Evolutionary conservation across 345 rosid species (phyloP).

Genomic region (Excoecaria agallocha): DNA sequence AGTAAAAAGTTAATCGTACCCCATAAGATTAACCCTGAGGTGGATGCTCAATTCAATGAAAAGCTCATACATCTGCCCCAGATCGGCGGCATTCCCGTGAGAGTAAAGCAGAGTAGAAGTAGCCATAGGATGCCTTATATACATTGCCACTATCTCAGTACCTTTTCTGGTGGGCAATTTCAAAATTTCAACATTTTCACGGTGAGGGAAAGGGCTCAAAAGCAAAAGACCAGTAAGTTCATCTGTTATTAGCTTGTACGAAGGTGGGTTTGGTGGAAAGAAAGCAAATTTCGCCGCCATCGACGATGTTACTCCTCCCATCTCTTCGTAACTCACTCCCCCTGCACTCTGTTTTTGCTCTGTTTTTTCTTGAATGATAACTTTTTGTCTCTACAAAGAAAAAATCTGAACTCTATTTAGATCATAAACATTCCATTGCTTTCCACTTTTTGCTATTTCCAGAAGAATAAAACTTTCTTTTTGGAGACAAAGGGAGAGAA

Average conservation of each 20-base stretch:
- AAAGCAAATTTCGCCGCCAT: conserved; percentile 97
- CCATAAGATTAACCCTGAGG: conserved; percentile 87
- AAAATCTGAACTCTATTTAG: conserved; percentile 10
- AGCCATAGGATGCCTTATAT: conserved; percentile 85
- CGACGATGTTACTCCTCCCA: conserved; percentile 98
- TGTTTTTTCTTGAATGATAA: background rate
- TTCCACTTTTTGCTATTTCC: conserved; percentile 17
- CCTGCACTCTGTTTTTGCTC: background rate
- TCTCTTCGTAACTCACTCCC: conserved; percentile 21
- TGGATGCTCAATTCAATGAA: conserved; percentile 90
- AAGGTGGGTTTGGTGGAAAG: conserved; percentile 90
- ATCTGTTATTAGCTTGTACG: conserved; percentile 66
- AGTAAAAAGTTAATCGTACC: conserved; percentile 37
- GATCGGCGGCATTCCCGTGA: conserved; percentile 93
- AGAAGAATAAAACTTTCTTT: conserved; percentile 22
- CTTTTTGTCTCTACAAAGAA: conserved; percentile 14
- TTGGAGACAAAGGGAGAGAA: conserved; percentile 1
- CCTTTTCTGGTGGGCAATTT: conserved; percentile 74
- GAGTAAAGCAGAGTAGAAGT: conserved; percentile 81
- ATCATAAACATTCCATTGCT: conserved; percentile 19
- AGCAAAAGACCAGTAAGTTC: conserved; percentile 59
- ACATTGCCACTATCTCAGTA: conserved; percentile 73
- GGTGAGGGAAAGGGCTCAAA: conserved; percentile 71
- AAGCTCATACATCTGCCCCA: conserved; percentile 98
- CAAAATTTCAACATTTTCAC: conserved; percentile 82